Base-by-base conservation (phyloP, 2,329 filamentous ascomycete genomes). In the Onygena corvina region DNA sequence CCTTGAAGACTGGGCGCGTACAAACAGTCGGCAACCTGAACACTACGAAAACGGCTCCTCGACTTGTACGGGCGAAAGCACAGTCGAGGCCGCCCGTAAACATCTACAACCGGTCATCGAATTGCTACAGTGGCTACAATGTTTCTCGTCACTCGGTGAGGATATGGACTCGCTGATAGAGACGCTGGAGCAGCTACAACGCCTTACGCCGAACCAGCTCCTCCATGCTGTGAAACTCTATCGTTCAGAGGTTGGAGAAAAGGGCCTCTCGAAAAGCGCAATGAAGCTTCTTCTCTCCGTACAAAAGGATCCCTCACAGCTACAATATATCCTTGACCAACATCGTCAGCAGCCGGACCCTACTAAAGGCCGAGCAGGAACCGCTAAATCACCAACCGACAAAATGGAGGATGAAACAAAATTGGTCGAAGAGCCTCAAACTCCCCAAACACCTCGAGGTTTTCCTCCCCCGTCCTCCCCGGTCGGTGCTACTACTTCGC, bases 51-150 rank as follows among this genome's bases (percentile, higher is more conserved):
- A 88, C 58, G 90, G 90, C 14, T 89, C 90, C 48, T 89, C 86
- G 66, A 84, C 77, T 14, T 81, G 85, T 4, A 86, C 82, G 1
- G 90, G 90, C 2, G 92, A 96, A 62, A 85, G 80, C 47, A 95
- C 86, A 0, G 76, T 92, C 16, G 90, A 96, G 35, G 79, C 88
- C 3, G 81, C 88, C 18, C 77, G 88, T 56, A 78, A 83, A 53
- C 90, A 98, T 64, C 74, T 98, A 16, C 84, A 86, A 5, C 92
- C 92, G 3, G 78, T 94, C 16, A 89, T 96, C 49, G 92, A 98
- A 65, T 74, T 98, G 2, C 73, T 98, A 4, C 92, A 98, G 66
- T 98, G 92, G 92, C 73, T 98, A 30, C 92, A 98, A 64, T 95
- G 89, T 65, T 96, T 96, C 67, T 96, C 92, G 1, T 94, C 88